A percentile compares a stretch with the other conserved stretches of the same genome.
Conservation (phyloP, 371 early-diverging fungal genomes). For the Batkoa obscura region DNA sequence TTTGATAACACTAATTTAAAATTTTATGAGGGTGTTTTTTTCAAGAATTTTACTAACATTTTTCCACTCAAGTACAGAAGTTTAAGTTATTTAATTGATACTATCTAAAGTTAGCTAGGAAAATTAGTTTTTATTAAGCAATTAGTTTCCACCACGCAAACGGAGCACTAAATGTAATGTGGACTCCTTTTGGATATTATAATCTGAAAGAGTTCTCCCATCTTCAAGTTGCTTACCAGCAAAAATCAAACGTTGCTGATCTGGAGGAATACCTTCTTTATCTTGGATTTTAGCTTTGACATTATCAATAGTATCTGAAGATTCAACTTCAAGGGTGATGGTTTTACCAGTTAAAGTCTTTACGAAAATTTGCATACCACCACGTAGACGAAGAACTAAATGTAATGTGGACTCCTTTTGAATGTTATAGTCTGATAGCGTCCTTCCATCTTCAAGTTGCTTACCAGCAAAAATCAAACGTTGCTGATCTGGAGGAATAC, state of each 20-base stretch:
- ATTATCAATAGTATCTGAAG: constrained; percentile 87
- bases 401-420: constrained; percentile 71
- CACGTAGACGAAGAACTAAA: constrained; percentile 64
- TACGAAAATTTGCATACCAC: constrained; percentile 89
- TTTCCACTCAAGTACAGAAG: no score
- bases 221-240: constrained; percentile 95
- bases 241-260: constrained; percentile 80
- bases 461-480: constrained; percentile 95
- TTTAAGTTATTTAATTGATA: no score
- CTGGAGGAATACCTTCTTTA: constrained; percentile 58
- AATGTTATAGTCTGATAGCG: constrained; percentile 70
- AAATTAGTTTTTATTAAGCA: no score
- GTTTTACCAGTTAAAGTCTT: constrained; percentile 98
- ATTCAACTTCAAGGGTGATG: constrained; percentile 94
- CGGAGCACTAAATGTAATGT: constrained; percentile 67
- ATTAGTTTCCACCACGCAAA: constrained; percentile 48
- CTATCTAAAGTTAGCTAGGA: no score
- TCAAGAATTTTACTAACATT: no score
- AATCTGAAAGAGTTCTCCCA: constrained; percentile 69
- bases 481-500: constrained; percentile 30
- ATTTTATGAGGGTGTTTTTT: no score
- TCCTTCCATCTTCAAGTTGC: constrained; percentile 85
- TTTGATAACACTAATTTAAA: no score
- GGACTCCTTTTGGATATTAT: constrained; percentile 73
- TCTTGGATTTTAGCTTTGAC: constrained; percentile 97